Percentiles rank a stretch among this genome's conserved stretches.
phyloP scores from a whole-genome alignment of 352 stramenopile species.

The Blastocystis sp. region DNA sequence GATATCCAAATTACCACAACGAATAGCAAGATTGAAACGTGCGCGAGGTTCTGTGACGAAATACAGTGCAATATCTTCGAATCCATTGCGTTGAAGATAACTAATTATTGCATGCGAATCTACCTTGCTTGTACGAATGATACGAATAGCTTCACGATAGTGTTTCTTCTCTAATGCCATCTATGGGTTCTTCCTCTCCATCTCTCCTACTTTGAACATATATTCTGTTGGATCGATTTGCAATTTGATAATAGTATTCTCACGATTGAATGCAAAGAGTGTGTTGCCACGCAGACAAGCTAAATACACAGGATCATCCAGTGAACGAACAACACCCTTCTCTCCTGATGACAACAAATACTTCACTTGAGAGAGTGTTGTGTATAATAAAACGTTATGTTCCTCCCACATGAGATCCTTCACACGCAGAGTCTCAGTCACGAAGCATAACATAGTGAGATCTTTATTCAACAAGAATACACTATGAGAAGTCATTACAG shows the following conservation, averaged over 20 bases:
- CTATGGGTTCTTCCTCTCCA: background rate
- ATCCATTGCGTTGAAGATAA: slow-evolving; percentile 98
- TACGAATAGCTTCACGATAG: slow-evolving; percentile 97
- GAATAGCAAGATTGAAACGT: slow-evolving; percentile 92
- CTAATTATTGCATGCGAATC: slow-evolving; percentile 96
- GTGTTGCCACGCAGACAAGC: slow-evolving; percentile 89
- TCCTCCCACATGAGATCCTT: slow-evolving; percentile 89
- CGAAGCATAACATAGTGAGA: slow-evolving; percentile 91
- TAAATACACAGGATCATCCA: slow-evolving; percentile 95
- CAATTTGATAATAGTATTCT: slow-evolving; percentile 91
- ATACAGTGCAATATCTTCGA: slow-evolving; percentile 96
- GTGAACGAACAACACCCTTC: slow-evolving; percentile 93
- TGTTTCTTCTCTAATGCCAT: slow-evolving; percentile 84
- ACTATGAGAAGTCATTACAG: slow-evolving; percentile 93
- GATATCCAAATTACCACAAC: slow-evolving; percentile 94
- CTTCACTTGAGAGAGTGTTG: slow-evolving; percentile 90
- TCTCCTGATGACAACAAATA: slow-evolving; percentile 84
- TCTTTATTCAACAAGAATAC: slow-evolving; percentile 93
- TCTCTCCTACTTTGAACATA: slow-evolving; percentile 86
- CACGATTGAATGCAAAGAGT: slow-evolving; percentile 88
- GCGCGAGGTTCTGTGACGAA: slow-evolving; percentile 98
- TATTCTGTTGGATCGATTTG: slow-evolving; percentile 96
- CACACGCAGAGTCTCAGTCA: slow-evolving; percentile 92
- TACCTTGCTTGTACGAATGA: slow-evolving; percentile 91
- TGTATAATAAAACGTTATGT: slow-evolving; percentile 95